Percentiles rank a stretch among this genome's conserved stretches.
These are phyloP conservation scores for Stachybotrys elegans DNA, from an alignment of 2,329 filamentous ascomycete species.

Conservation along the genomic window DNA sequence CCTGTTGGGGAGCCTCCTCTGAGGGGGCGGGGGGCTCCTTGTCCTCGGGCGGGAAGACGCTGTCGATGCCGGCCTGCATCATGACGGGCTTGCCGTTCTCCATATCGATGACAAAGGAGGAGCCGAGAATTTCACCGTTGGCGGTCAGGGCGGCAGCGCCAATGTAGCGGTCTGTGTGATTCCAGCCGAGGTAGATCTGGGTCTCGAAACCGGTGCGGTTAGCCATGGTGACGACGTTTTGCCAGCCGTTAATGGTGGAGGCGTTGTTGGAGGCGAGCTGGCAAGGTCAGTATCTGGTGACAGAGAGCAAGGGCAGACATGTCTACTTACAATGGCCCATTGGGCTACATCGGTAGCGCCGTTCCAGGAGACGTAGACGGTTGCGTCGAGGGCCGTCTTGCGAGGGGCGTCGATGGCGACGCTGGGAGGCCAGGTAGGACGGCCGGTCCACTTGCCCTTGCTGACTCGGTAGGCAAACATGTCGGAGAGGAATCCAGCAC, in stretches of 20 bases:
- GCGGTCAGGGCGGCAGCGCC: slow-evolving; percentile 17
- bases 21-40: not conserved
- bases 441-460: slow-evolving; percentile 21
- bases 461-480: slow-evolving; percentile 23
- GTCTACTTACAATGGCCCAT: slow-evolving; percentile 21
- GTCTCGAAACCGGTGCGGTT: slow-evolving; percentile 24
- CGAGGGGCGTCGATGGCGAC: slow-evolving; percentile 18
- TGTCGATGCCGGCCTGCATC: slow-evolving; percentile 14
- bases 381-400: slow-evolving; percentile 16
- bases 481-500: slow-evolving; percentile 14
- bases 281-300: slow-evolving; percentile 10
- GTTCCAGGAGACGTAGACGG: slow-evolving; percentile 24
- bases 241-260: slow-evolving; percentile 13
- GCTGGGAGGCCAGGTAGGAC: slow-evolving; percentile 22
- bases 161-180: slow-evolving; percentile 15
- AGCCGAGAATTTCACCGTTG: slow-evolving; percentile 18
- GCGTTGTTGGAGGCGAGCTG: slow-evolving; percentile 18
- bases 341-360: slow-evolving; percentile 21
- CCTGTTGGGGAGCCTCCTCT: not conserved
- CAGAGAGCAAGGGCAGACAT: slow-evolving; percentile 4
- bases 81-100: slow-evolving; percentile 17
- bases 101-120: slow-evolving; percentile 20
- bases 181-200: slow-evolving; percentile 11
- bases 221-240: slow-evolving; percentile 15
- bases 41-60: slow-evolving; percentile 8